Conservation (phyloP, 768 basidiomycete species). For the Tulasnella sp. region DNA sequence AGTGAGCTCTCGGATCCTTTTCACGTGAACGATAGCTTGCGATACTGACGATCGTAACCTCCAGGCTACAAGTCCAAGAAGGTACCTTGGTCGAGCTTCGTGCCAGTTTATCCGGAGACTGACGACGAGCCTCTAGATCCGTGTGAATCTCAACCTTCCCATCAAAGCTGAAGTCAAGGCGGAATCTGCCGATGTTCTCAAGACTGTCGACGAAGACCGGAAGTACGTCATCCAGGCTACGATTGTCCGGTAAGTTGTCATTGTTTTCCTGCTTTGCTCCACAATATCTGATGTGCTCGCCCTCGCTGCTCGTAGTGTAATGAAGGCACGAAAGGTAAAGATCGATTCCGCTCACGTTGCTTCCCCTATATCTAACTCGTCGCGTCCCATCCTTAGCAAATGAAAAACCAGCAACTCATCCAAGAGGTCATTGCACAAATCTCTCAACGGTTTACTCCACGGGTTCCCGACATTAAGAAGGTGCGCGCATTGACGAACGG, state of each 20-base stretch:
- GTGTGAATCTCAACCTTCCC: slow-evolving; percentile 45
- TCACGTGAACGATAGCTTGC: neutral
- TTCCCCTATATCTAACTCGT: neutral
- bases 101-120: neutral
- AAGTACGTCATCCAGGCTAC: slow-evolving; percentile 45
- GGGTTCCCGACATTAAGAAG: slow-evolving; percentile 97
- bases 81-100: slow-evolving; percentile 21
- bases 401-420: slow-evolving; percentile 89
- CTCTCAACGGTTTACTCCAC: slow-evolving; percentile 82
- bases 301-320: slow-evolving; percentile 54
- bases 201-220: slow-evolving; percentile 94
- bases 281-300: neutral
- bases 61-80: slow-evolving; percentile 39
- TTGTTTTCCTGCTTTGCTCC: neutral
- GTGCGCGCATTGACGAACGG: slow-evolving; percentile 39
- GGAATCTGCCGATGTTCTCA: slow-evolving; percentile 83
- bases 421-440: slow-evolving; percentile 89
- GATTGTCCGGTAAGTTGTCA: slow-evolving; percentile 28
- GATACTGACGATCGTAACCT: neutral
- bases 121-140: slow-evolving; percentile 32
- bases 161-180: slow-evolving; percentile 94
- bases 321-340: slow-evolving; percentile 78
- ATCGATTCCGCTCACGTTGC: neutral
- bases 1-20: slow-evolving; percentile 41
- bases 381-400: slow-evolving; percentile 45